phyloP scores from a whole-genome alignment of 2,329 filamentous ascomycete species.

The Stemphylium lycopersici region DNA sequence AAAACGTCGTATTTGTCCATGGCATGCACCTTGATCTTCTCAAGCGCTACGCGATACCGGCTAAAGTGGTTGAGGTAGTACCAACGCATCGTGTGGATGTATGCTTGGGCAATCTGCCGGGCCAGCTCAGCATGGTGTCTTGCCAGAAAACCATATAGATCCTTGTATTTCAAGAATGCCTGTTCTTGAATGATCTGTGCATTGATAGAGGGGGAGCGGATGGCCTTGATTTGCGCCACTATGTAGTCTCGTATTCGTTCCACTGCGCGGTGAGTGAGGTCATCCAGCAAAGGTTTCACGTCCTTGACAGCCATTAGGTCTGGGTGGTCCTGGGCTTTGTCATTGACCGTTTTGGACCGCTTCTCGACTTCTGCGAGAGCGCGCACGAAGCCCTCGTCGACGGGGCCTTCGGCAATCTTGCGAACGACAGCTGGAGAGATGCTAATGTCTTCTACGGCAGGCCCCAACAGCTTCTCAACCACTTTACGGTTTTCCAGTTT shows the following conservation, averaged over 20 bases:
- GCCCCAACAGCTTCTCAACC: slow-evolving; percentile 85
- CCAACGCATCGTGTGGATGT: slow-evolving; percentile 99
- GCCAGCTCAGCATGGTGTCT: slow-evolving; percentile 82
- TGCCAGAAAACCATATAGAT: slow-evolving; percentile 83
- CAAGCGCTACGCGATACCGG: slow-evolving; percentile 82
- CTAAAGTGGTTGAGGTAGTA: slow-evolving; percentile 93
- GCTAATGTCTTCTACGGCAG: slow-evolving; percentile 89
- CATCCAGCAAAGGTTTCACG: slow-evolving; percentile 81
- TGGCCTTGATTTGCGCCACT: slow-evolving; percentile 90
- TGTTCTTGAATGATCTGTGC: slow-evolving; percentile 96
- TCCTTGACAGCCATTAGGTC: slow-evolving; percentile 80
- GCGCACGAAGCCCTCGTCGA: slow-evolving; percentile 89
- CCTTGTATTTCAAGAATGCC: slow-evolving; percentile 85
- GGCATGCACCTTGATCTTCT: slow-evolving; percentile 81
- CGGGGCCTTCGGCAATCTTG: slow-evolving; percentile 84
- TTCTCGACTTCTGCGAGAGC: slow-evolving; percentile 84
- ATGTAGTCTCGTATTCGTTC: slow-evolving; percentile 94
- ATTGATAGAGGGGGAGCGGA: slow-evolving; percentile 95
- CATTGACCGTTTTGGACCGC: slow-evolving; percentile 73
- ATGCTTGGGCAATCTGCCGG: slow-evolving; percentile 88
- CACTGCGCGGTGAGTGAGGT: slow-evolving; percentile 85
- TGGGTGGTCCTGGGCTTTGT: slow-evolving; percentile 62
- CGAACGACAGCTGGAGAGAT: slow-evolving; percentile 83
- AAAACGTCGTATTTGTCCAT: slow-evolving; percentile 85
- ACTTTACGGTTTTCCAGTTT: slow-evolving; percentile 87